Base-by-base conservation (phyloP, 805 yeast species). In the Candida sphagnicola region DNA sequence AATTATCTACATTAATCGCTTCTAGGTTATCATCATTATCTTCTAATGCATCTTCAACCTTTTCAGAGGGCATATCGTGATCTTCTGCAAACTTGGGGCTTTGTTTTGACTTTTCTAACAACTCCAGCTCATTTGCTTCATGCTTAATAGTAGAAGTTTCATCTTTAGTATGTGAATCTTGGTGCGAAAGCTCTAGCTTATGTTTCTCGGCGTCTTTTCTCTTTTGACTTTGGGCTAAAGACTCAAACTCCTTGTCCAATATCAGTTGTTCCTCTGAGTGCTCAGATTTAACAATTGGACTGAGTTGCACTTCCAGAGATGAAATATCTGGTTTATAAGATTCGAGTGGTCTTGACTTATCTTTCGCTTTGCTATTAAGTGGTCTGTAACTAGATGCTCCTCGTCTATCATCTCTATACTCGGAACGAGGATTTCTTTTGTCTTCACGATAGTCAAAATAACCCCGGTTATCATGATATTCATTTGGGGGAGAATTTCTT, bases 381-480 rank as follows among this genome's bases (percentile, higher is more conserved):
- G 29, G 31, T 16, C 11, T 33, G 26, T 18, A 12, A 28, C 13
- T 30, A 6, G 21, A 30, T 14, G 13, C 33, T 16, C 21, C 19
- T 5, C 33, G 33, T 18, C 33, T 26, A 10, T 23, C 25, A n/a
- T 28, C 24, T 31, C 26, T n/a, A 17, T 28, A 26, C 14, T 28
- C 30, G 12, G 13, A 24, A 8, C 5, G 18, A 5, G 33, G n/a
- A 15, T 10, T 11, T 18, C 24, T 13, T 14, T 30, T 32, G 8
- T 34, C 34, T 16, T 29, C 31, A 13, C 24, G 16, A 11, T 18
- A 23, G 16, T 37, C 50, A 12, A 25, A 34, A 14, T 41, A 35
- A 8, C 12, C 18, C 14, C 35, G 35, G 6, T 15, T 33, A 23
- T 33, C 35, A 16, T 23, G 28, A 23, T 19, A 33, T 5, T 14